Conservation (phyloP, 371 early-diverging fungal genomes). For the Mucor indicus region DNA sequence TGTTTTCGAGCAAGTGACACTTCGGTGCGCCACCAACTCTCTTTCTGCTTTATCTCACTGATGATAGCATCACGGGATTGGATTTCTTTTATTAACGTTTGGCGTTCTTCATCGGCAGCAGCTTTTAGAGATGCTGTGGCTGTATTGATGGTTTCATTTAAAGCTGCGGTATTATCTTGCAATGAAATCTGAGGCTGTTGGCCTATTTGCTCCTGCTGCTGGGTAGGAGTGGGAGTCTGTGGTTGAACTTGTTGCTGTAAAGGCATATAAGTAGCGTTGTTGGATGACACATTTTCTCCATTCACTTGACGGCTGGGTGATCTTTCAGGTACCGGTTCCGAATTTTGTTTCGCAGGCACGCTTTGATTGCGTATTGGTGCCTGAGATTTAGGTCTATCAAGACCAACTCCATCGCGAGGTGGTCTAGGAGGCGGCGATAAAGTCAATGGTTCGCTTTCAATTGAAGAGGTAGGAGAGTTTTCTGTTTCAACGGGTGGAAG, state of each 20-base stretch:
- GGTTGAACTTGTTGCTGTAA: not conserved
- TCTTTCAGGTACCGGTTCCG: slow-evolving; percentile 7
- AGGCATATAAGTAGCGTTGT: no score
- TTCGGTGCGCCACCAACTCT: slow-evolving; percentile 56
- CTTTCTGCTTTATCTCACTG: slow-evolving; percentile 47
- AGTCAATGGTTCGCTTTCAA: not conserved
- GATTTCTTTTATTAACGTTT: slow-evolving; percentile 36
- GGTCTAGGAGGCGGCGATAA: slow-evolving; percentile 44
- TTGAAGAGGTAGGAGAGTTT: slow-evolving; percentile 7
- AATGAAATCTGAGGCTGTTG: not conserved
- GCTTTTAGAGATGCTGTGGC: not conserved
- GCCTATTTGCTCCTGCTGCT: not conserved
- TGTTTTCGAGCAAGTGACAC: slow-evolving; percentile 43
- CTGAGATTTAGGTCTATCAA: slow-evolving; percentile 21
- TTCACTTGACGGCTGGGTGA: slow-evolving; percentile 8
- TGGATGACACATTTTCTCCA: no score
- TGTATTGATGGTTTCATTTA: no score
- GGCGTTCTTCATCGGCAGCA: slow-evolving; percentile 15
- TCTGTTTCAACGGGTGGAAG: slow-evolving; percentile 30
- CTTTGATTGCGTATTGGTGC: slow-evolving; percentile 11
- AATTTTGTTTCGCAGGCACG: not conserved
- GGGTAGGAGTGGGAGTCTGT: not conserved
- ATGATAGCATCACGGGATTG: slow-evolving; percentile 38
- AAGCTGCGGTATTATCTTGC: not conserved
- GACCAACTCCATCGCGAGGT: slow-evolving; percentile 50